Base-by-base conservation (phyloP, 441 rosid species). In the Bruguiera hainesii region DNA sequence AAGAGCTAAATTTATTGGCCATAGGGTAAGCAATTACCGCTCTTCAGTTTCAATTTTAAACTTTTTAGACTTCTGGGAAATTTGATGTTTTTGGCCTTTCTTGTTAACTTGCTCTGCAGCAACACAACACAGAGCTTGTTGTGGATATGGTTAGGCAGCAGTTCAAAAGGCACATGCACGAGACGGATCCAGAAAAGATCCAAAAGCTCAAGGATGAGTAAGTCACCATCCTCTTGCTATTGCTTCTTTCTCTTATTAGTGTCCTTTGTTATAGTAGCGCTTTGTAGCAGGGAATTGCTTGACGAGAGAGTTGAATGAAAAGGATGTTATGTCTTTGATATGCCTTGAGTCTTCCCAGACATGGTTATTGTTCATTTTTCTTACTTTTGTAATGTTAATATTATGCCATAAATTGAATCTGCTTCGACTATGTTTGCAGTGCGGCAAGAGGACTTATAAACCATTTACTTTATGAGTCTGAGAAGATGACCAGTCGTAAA, bases 401-500 rank as follows among this genome's bases (percentile, higher is more conserved):
- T 31, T 25, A 30, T 19, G n/a, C 31, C 6, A 33, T 51, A 31
- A 26, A 68, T 33, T 35, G 39, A 15, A 25, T 46, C 10, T 39
- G 15, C 52, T 51, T 53, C 35, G 11, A 64, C 48, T 66, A 60
- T 61, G 42, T 66, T 75, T 77, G 79, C 85, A 95, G 99, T 65
- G 99, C 98, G 15, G 99, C 99, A 19, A 82, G 98, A 71, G 98
- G 98, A 71, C 98, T 91, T 63, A 87, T 91, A 73, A 91, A 95
- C 75, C 99, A 95, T 79, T 89, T 91, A 64, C 80, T 95, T 46
- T 82, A 82, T 2, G 99, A 95, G 80, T 71, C 96, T 15, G 97
- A 93, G 83, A 86, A 78, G 83, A 42, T 80, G 80, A 70, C 93
- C 30, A 95, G 98, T 70, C 84, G 86, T 48, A 95, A 90, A 80